These are phyloP conservation scores for Cornus controversa DNA, from an alignment of 148 eudicot genomes.

Conservation along the genomic window DNA sequence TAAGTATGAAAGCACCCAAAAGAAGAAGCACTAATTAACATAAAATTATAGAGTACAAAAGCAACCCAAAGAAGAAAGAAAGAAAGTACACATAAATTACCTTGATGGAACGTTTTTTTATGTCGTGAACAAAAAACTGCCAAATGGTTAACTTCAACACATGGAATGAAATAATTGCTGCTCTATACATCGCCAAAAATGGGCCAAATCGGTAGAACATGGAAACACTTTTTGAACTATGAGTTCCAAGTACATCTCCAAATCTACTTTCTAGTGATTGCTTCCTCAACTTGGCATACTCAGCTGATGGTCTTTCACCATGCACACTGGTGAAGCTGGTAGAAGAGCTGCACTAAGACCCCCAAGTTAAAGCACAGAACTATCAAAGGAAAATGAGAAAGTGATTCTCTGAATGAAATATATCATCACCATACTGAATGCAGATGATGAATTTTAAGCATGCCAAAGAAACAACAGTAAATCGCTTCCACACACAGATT, in stretches of 20 bases:
- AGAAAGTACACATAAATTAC: conserved; percentile 27
- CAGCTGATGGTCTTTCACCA: conserved; percentile 87
- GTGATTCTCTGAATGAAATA: neutral
- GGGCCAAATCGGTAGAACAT: conserved; percentile 79
- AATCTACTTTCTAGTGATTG: conserved; percentile 85
- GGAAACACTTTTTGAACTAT: conserved; percentile 72
- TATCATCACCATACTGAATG: neutral
- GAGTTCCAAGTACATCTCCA: conserved; percentile 68
- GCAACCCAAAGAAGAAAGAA: neutral
- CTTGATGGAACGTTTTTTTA: conserved; percentile 67
- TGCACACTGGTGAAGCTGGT: conserved; percentile 76
- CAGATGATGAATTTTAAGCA: neutral
- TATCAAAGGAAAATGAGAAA: neutral
- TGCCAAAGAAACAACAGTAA: neutral
- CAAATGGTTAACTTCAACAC: conserved; percentile 77
- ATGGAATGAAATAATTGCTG: conserved; percentile 81
- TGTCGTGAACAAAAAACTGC: conserved; percentile 79
- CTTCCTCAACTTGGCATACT: conserved; percentile 88
- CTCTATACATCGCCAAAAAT: conserved; percentile 90
- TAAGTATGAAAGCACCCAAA: too few relatives aligned
- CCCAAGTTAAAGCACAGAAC: conserved; percentile 6
- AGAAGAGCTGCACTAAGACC: conserved; percentile 59
- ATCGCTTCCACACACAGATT: neutral
- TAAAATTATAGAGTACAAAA: neutral
- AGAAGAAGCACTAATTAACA: neutral